Base-by-base conservation (phyloP, 768 basidiomycete species). In the Tubosaeta sp. region DNA sequence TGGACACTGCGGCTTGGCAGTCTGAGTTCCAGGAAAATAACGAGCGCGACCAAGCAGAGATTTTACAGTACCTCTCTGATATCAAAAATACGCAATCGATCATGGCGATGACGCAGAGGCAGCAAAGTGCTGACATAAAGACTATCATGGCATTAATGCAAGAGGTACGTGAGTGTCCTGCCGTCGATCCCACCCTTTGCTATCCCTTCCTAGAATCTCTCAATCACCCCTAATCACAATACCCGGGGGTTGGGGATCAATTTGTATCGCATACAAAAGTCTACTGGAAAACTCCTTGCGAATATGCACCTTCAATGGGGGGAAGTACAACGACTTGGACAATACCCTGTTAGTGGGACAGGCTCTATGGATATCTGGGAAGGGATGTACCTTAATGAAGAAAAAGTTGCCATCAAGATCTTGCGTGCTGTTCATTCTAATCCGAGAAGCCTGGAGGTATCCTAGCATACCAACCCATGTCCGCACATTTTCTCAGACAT, bases 381-480 rank as follows among this genome's bases (percentile, higher is more conserved):
- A 60, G 82, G 82, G 4, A 29, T 76, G 10, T 83, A 81, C 65
- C 71, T 83, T 1, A 70, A 71, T 31, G 69, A 73, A 44, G 77
- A 81, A 56, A 81, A 79, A 52, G 82, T 83, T 3, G 77, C 79
- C 3, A 77, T 83, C 62, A 83, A 83, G 59, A 73, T 76, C 7
- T 65, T 83, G 31, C 76, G 82, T 34, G 76, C 79, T 11, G 74
- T 82, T 43, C 71, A 76, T 45, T 72, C 75, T 27, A 71, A 74
- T 47, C 78, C 78, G 6, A 66, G 72, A 27, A 77, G 74, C 54
- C 52, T 73, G 25, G 63, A 71, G 50, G 80, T 80, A 59, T 44
- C 68, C n/a, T 19, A 17, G 13, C 22, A 31, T n/a, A 27, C 33
- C 17, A 17, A 3, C n/a, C 33, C 25, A 17, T 44, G 12, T 38